These are phyloP conservation scores for Pseudoscleropodium purum DNA, from an alignment of 225 moss, liverwort and hornwort species.

Conservation along the genomic window DNA sequence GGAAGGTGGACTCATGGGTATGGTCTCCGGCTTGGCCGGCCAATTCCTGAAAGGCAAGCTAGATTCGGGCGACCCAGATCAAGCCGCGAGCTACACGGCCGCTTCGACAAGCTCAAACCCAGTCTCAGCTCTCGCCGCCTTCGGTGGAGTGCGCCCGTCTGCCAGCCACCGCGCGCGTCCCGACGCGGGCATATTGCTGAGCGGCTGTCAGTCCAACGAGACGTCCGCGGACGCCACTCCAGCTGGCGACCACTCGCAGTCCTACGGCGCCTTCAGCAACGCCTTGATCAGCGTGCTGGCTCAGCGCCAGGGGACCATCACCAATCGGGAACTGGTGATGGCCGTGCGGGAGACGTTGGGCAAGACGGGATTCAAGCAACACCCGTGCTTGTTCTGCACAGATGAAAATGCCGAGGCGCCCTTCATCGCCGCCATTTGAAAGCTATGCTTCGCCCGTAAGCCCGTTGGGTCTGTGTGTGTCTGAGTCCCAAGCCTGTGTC, in stretches of 20 bases:
- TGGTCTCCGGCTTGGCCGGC: slow-evolving; percentile 49
- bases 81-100: slow-evolving; percentile 13
- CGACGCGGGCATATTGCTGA: slow-evolving; percentile 64
- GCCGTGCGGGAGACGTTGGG: slow-evolving; percentile 43
- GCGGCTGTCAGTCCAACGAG: slow-evolving; percentile 78
- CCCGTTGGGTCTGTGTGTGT: not conserved
- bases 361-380: slow-evolving; percentile 75
- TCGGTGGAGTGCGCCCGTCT: slow-evolving; percentile 45
- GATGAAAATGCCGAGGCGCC: slow-evolving; percentile 34
- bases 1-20: slow-evolving; percentile 55
- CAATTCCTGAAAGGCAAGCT: slow-evolving; percentile 70
- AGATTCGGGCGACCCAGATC: slow-evolving; percentile 17
- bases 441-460: not conserved
- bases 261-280: slow-evolving; percentile 91
- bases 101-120: slow-evolving; percentile 29
- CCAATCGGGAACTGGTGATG: slow-evolving; percentile 52
- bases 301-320: slow-evolving; percentile 12
- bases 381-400: slow-evolving; percentile 75
- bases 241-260: slow-evolving; percentile 44
- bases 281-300: slow-evolving; percentile 53
- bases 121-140: slow-evolving; percentile 6
- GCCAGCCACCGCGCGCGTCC: slow-evolving; percentile 21
- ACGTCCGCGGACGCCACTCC: slow-evolving; percentile 97
- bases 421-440: slow-evolving; percentile 46
- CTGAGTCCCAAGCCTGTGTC: not conserved